Evolutionary conservation across 1,284 basidiomycete species (phyloP), one percentile per base, ranked within the genome.

Genomic region (Apiotrichum mycotoxinovorans): DNA sequence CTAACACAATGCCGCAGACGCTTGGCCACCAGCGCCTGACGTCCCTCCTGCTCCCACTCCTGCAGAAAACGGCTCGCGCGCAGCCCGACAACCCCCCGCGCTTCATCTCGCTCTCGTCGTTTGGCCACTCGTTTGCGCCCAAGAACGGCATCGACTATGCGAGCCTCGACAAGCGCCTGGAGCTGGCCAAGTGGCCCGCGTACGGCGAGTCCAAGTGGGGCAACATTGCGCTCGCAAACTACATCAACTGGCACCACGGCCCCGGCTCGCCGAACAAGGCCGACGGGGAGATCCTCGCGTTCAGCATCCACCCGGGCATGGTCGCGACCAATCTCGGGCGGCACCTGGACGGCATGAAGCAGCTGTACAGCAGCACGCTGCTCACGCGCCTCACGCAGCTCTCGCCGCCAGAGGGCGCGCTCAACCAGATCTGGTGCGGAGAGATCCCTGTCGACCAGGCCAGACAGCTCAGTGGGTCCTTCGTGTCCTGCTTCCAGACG

Each of bases 141-240:
- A 23, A 10, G 11, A 64, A 65, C 38, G 73, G 72, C 9, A 57
- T 77, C 25, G 57, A 73, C 47, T 70, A 64, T 44, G 46, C 30
- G 2, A 59, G 56, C 7, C 60, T 75, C 15, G 30, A 62, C 2
- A 63, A 65, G 2, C 61, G 57, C 25, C 45, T 60, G 22, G 60
- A 76, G 54, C 38, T 69, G 7, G 57, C 60, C 4, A 54, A 66
- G 4, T 63, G 61, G 54, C 46, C 58, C 0, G 75, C 82, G 44
- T 84, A 84, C 62, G 64, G 65, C 11, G 80, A 83, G 65, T 80
- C 79, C 60, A 85, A 85, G 77, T 78, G 74, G 62, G 84, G 69
- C 4, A 56, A 71, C 59, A 62, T 73, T 30, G 71, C 72, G 10
- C 48, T 71, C 2, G 66, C 67, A 3, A 65, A 63, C 27, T 70